Evolutionary conservation across 768 basidiomycete species (phyloP), one percentile per base, ranked within the genome.

Genomic region (Daedalea quercina): DNA sequence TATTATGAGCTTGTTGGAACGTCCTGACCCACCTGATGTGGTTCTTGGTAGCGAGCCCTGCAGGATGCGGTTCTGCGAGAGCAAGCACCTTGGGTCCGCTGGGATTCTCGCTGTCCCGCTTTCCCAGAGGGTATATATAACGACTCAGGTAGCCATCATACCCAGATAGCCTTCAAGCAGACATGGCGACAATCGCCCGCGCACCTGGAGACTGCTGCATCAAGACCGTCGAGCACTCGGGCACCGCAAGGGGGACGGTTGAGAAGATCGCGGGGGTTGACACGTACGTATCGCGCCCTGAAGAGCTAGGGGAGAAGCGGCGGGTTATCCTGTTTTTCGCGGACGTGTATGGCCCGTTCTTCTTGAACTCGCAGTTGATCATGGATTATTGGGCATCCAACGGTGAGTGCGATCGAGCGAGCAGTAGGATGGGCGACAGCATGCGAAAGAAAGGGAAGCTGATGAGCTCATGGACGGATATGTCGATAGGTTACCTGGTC

Each of bases 361-460:
- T 70, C 59, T 47, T 77, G 55, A 85, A 85, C 63, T 76, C 74
- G 45, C 70, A 82, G 63, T 69, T 84, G 20, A 52, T 86, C 4
- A 81, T 84, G 60, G 83, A 87, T 61, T 85, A 77, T 58, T 82
- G 78, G 55, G 83, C 85, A 1, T 68, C 76, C 7, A 70, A 78
- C 19, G 84, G 84, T 85, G 37, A 9, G 22, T 56, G 20, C 26
- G n/a, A n/a, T n/a, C 22, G 7, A 1, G 12, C 3, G 6, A 9
- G 20, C 13, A 17, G 22, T 33, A 22, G 25, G 33, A 20, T n/a
- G n/a, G n/a, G n/a, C n/a, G n/a, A n/a, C n/a, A n/a, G n/a, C n/a
- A n/a, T n/a, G n/a, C n/a, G n/a, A n/a, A n/a, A n/a, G n/a, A n/a
- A n/a, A n/a, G n/a, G 35, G n/a, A 20, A 48, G 45, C 8, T 1